These are phyloP conservation scores for Phaeosphaeriaceae sp. DNA, from an alignment of 2,329 filamentous ascomycete species.

Conservation along the genomic window DNA sequence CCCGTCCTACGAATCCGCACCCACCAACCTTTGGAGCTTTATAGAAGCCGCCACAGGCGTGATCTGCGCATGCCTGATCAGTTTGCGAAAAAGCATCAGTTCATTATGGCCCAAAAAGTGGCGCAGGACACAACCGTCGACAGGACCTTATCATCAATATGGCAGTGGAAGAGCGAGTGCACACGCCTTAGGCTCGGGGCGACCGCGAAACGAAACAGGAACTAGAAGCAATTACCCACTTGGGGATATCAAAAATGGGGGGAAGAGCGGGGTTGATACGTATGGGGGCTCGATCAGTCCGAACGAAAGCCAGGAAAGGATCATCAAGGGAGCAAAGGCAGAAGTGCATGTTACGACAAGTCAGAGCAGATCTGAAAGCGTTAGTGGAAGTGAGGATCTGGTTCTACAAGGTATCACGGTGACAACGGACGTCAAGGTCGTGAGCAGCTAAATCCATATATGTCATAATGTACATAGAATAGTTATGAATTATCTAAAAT, in stretches of 20 bases:
- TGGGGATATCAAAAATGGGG: constrained; percentile 3
- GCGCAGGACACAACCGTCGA: constrained; percentile 12
- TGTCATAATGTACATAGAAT: background rate
- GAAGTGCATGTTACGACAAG: constrained; percentile 4
- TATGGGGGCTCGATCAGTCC: constrained; percentile 15
- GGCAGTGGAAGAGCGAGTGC: constrained; percentile 1
- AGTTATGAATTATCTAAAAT: no score
- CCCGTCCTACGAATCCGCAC: constrained; percentile 31
- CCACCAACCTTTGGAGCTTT: constrained; percentile 37
- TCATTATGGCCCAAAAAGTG: constrained; percentile 21
- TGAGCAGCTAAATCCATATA: background rate
- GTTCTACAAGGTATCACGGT: constrained; percentile 13
- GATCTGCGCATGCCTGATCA: constrained; percentile 36
- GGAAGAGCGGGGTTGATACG: constrained; percentile 4
- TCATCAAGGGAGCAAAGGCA: constrained; percentile 7
- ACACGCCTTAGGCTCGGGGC: background rate
- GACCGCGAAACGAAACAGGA: background rate
- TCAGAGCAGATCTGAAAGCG: constrained; percentile 1
- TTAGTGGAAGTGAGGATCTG: constrained; percentile 7
- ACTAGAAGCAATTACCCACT: constrained; percentile 4
- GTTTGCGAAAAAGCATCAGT: constrained; percentile 23
- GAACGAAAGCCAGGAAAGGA: constrained; percentile 21
- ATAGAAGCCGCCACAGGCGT: constrained; percentile 36
- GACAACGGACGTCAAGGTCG: constrained; percentile 14
- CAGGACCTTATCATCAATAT: constrained; percentile 10